Evolutionary conservation across 2,329 filamentous ascomycete species (phyloP), one percentile per base, ranked within the genome.

Genomic region (Aspergillus oerlinghausenensis): DNA sequence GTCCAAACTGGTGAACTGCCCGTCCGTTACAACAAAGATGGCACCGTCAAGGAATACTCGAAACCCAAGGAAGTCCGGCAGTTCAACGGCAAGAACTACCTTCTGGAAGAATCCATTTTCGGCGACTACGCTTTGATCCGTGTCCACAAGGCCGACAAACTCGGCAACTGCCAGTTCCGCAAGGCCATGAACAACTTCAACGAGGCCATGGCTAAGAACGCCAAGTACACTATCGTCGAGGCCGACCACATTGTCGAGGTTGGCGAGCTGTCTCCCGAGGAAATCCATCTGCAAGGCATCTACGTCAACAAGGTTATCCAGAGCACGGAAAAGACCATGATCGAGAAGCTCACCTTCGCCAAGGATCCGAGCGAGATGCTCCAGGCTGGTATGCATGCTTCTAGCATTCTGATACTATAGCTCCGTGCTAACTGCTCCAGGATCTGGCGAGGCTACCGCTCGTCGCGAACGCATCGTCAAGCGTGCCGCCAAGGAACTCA

Each of bases 11-110:
- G 73, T 67, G 71, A 74, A 66, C 70, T 76, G 54, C 73, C 90
- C 87, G 74, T 95, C 90, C 74, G 93, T 76, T 70, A 93, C 81
- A 77, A 96, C 90, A 64, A 92, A 90, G 69, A 96, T 82, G 89
- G 89, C 58, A 85, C 84, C 1, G 73, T 96, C 88, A 78, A 88
- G 2, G 83, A 89, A 73, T 83, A 80, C 66, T 87, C 87, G 6
- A 80, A 80, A 55, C 82, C 85, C 43, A 83, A 88, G 57, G 89
- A 93, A 73, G 86, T 85, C 21, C 82, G 88, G 62, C 82, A 87
- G 56, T 93, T 93, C 71, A 80, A 85, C 61, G 89, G 89, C 55
- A 86, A 86, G 72, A 80, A 82, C 14, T 93, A 88, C 66, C 79
- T 91, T 40, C 85, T 93, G 83, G 89, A 93, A 76, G 87, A 87